Evolutionary conservation across 176 grass and related monocot species (phyloP), one percentile per base, ranked within the genome.

Genomic region (Puya raimondii): DNA sequence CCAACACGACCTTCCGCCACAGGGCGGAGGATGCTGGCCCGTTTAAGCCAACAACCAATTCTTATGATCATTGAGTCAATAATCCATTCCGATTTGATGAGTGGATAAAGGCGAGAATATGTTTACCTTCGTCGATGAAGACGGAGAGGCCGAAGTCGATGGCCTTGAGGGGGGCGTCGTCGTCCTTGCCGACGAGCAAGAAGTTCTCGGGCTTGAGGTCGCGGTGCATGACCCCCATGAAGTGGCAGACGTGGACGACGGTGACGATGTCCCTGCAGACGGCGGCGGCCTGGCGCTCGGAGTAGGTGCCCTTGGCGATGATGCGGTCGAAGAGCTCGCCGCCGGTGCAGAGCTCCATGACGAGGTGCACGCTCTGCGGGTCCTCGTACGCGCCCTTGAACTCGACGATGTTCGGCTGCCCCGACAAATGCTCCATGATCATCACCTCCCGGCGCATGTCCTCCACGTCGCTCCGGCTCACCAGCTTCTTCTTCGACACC

Each of bases 391-490:
- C 59, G n/a, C 48, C 75, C 70, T 70, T 84, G 64, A 84, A 79
- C 42, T 84, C 76, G 14, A 72, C 92, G 26, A 96, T 66, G 82
- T 92, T 96, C 7, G 88, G 79, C 74, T 96, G 92, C 2, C 92
- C 88, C 71, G 80, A 89, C 50, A 96, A 84, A 84, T 96, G 86
- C 85, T 96, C 79, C 78, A 96, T 84, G 77, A 96, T 96, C 78
- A 79, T 82, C 63, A 96, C 73, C 81, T 96, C 92, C 76, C 83
- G 77, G 72, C 86, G 84, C 67, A 92, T 82, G 83, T 89, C 88
- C 9, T 91, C 86, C 1, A 78, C 11, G 86, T 96, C 92, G 52
- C 70, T 50, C 72, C 33, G 84, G 56, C 76, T 85, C 64, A 70
- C 29, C 57, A 96, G 88, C 87, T 96, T 96, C 49, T 68, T 57